Percentiles rank a stretch among this genome's conserved stretches.
phyloP scores from a whole-genome alignment of 2,329 filamentous ascomycete genomes.

The Hypomyces rosellus region DNA sequence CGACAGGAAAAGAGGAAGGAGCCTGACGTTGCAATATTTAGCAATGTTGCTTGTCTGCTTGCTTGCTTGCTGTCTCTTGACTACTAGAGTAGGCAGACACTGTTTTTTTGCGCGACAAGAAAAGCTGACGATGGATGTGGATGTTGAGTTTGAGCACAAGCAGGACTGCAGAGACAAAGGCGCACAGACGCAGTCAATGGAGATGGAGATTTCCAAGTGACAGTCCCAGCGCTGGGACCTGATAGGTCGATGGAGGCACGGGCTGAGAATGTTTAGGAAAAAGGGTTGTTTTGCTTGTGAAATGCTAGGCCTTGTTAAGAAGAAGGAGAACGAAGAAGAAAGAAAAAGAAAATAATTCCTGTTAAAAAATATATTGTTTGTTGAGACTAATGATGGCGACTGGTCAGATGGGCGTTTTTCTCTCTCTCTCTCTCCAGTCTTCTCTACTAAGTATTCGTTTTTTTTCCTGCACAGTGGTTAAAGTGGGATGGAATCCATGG shows the following conservation, averaged over 20 bases:
- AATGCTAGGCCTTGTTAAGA: too few relatives aligned
- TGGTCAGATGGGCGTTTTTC: too few relatives aligned
- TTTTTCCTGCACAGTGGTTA: too few relatives aligned
- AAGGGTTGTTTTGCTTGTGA: too few relatives aligned
- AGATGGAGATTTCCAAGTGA: background rate
- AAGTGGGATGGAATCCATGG: too few relatives aligned
- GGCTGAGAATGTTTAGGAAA: background rate
- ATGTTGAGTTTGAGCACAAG: background rate
- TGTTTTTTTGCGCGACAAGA: slow-evolving; percentile 5
- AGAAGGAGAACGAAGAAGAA: background rate
- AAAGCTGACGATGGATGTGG: slow-evolving; percentile 13
- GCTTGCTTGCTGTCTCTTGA: too few relatives aligned
- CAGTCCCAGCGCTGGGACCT: slow-evolving; percentile 3
- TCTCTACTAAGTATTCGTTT: too few relatives aligned
- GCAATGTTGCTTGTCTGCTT: too few relatives aligned
- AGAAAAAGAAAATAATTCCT: background rate
- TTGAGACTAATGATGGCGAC: too few relatives aligned
- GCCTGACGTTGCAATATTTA: background rate
- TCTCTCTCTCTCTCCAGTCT: too few relatives aligned
- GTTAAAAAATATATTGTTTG: too few relatives aligned
- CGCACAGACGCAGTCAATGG: slow-evolving; percentile 11
- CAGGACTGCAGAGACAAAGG: slow-evolving; percentile 1
- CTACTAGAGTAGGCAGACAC: background rate
- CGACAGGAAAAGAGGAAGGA: background rate
- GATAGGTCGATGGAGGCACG: slow-evolving; percentile 6